These are phyloP conservation scores for Hypomontagnella submonticulosa DNA, from an alignment of 495 filamentous ascomycete genomes.

Conservation along the genomic window DNA sequence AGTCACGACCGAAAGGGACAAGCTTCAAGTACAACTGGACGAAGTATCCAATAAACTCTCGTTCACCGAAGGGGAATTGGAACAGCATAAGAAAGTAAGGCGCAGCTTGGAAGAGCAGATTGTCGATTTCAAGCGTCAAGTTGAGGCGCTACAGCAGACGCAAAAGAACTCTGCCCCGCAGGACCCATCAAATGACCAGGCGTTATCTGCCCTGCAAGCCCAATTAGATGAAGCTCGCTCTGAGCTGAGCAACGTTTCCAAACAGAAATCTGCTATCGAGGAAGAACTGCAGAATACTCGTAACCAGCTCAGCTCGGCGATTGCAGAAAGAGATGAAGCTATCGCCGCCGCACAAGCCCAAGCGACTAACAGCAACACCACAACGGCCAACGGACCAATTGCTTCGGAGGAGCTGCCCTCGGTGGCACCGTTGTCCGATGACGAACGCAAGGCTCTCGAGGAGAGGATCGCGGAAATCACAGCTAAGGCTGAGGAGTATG, in stretches of 20 bases:
- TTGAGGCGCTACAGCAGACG: constrained; percentile 50
- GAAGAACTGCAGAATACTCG: constrained; percentile 60
- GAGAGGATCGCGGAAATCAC: constrained; percentile 58
- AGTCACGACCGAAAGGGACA: constrained; percentile 51
- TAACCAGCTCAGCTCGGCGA: constrained; percentile 54
- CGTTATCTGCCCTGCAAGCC: constrained; percentile 38
- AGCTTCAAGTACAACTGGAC: constrained; percentile 49
- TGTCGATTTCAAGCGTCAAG: constrained; percentile 49
- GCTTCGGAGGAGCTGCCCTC: constrained; percentile 43
- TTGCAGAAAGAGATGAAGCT: constrained; percentile 59
- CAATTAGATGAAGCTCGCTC: constrained; percentile 48
- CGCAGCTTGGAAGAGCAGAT: constrained; percentile 52
- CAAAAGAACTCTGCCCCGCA: constrained; percentile 32
- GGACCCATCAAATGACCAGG: constrained; percentile 28
- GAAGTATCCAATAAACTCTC: constrained; percentile 49
- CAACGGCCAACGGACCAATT: constrained; percentile 51
- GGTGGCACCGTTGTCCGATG: constrained; percentile 53
- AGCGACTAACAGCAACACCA: constrained; percentile 47
- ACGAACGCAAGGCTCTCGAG: constrained; percentile 64
- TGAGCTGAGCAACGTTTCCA: constrained; percentile 56
- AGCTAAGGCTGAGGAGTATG: constrained; percentile 65
- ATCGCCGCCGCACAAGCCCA: constrained; percentile 58
- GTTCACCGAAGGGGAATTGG: constrained; percentile 52
- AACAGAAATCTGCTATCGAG: constrained; percentile 53
- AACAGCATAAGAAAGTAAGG: constrained; percentile 50